Conservation (phyloP, 495 filamentous ascomycete genomes). For the Penicillium soppii region DNA sequence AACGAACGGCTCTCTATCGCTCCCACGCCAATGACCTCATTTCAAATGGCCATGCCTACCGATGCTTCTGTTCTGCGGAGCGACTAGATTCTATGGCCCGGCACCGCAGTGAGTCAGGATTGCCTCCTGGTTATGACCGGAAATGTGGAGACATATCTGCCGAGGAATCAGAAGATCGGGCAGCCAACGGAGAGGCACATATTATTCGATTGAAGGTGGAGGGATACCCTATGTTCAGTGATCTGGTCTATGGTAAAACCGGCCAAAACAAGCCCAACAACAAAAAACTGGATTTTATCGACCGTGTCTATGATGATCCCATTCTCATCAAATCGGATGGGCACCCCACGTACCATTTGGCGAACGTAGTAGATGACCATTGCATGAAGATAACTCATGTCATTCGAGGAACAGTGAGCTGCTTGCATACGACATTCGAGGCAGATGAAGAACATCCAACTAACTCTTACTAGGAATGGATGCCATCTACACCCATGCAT, state of each 20-base stretch:
- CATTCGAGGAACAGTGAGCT: conserved; percentile 74
- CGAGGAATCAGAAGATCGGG: conserved; percentile 67
- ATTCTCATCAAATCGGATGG: conserved; percentile 89
- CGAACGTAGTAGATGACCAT: conserved; percentile 95
- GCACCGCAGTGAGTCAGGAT: conserved; percentile 56
- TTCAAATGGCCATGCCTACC: conserved; percentile 71
- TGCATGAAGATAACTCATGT: conserved; percentile 95
- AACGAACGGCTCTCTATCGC: conserved; percentile 72
- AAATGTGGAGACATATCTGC: conserved; percentile 65
- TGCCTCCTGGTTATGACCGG: conserved; percentile 72
- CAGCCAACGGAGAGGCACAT: conserved; percentile 65
- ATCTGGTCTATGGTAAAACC: conserved; percentile 74
- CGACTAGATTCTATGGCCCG: conserved; percentile 63
- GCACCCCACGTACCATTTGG: conserved; percentile 92
- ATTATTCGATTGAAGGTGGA: conserved; percentile 73
- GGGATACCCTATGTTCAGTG: conserved; percentile 59
- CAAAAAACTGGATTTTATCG: conserved; percentile 40
- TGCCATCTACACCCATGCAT: conserved; percentile 89
- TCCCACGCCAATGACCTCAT: conserved; percentile 71
- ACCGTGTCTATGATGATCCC: conserved; percentile 66
- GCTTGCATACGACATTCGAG: neutral
- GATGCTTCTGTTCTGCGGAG: conserved; percentile 85
- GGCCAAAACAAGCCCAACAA: conserved; percentile 47
- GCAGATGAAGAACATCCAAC: neutral
- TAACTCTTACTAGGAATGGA: conserved; percentile 68